phyloP scores from a whole-genome alignment of 1,139 yeast species.

The Kodamaea plutei region DNA sequence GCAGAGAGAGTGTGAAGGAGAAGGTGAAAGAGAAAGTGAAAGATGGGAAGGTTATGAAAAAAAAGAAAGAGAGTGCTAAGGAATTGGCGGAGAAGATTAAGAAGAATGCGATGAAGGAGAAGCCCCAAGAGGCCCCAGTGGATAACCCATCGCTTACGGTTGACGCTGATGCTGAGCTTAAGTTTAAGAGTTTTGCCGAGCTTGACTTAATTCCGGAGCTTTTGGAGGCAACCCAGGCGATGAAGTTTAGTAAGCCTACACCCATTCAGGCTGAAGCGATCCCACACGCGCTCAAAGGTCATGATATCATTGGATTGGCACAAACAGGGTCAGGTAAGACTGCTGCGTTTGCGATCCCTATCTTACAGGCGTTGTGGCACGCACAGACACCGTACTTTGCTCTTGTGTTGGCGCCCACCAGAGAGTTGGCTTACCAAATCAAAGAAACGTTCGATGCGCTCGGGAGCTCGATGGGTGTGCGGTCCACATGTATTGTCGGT shows the following conservation, averaged over 20 bases:
- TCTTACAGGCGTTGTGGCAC: slow-evolving; percentile 84
- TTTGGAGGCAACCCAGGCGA: slow-evolving; percentile 67
- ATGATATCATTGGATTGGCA: slow-evolving; percentile 77
- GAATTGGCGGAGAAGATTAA: slow-evolving; percentile 50
- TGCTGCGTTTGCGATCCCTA: slow-evolving; percentile 86
- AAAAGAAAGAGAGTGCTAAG: slow-evolving; percentile 15
- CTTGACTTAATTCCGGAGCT: slow-evolving; percentile 75
- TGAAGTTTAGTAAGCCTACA: slow-evolving; percentile 69
- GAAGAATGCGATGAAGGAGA: slow-evolving; percentile 42
- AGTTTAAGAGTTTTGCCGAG: slow-evolving; percentile 42
- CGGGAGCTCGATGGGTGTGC: slow-evolving; percentile 85
- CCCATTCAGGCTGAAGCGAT: slow-evolving; percentile 91
- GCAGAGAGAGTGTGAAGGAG: slow-evolving; percentile 3
- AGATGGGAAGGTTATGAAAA: too few relatives aligned
- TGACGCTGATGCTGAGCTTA: slow-evolving; percentile 8
- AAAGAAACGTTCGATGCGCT: slow-evolving; percentile 93
- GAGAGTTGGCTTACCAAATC: slow-evolving; percentile 95
- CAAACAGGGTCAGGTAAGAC: slow-evolving; percentile 86
- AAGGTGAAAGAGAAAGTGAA: slow-evolving; percentile 3
- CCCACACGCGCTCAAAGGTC: slow-evolving; percentile 86
- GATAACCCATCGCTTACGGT: slow-evolving; percentile 6
- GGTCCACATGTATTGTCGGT: slow-evolving; percentile 86
- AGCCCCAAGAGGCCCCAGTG: slow-evolving; percentile 14
- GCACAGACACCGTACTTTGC: slow-evolving; percentile 87
- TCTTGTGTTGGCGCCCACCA: slow-evolving; percentile 89